Conservation (phyloP, 2,329 filamentous ascomycete genomes). For the Stemphylium lycopersici region DNA sequence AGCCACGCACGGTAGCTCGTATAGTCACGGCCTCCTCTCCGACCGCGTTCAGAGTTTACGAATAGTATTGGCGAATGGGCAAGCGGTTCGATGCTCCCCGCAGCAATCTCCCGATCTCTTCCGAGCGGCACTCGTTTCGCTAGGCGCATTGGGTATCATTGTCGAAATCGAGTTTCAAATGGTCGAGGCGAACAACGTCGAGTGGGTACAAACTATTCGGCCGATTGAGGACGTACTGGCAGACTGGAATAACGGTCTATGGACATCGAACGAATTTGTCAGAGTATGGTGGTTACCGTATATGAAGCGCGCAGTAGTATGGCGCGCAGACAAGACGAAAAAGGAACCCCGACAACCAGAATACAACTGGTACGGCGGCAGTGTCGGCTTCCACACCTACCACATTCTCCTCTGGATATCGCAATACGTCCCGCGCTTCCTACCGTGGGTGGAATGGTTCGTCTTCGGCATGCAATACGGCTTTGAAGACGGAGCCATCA, state of each 20-base stretch:
- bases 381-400: constrained; percentile 85
- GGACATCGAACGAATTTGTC: constrained; percentile 86
- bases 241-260: constrained; percentile 75
- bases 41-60: constrained; percentile 76
- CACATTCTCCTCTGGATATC: constrained; percentile 86
- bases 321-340: constrained; percentile 81
- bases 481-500: constrained; percentile 72
- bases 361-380: constrained; percentile 79
- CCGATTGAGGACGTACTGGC: constrained; percentile 71
- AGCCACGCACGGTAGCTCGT: constrained; percentile 88
- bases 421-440: constrained; percentile 76
- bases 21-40: constrained; percentile 82
- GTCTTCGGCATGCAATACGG: constrained; percentile 98
- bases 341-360: constrained; percentile 65
- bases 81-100: constrained; percentile 70
- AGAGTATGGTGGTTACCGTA: constrained; percentile 99
- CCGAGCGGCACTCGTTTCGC: constrained; percentile 81
- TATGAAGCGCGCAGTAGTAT: constrained; percentile 83
- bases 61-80: constrained; percentile 82
- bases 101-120: constrained; percentile 79
- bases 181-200: constrained; percentile 79
- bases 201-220: constrained; percentile 83
- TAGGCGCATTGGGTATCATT: constrained; percentile 90
- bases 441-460: constrained; percentile 93
- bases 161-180: constrained; percentile 86